A percentile compares a stretch with the other conserved stretches of the same genome.
phyloP scores from a whole-genome alignment of 805 yeast species.

The Barnettozyma salicaria region DNA sequence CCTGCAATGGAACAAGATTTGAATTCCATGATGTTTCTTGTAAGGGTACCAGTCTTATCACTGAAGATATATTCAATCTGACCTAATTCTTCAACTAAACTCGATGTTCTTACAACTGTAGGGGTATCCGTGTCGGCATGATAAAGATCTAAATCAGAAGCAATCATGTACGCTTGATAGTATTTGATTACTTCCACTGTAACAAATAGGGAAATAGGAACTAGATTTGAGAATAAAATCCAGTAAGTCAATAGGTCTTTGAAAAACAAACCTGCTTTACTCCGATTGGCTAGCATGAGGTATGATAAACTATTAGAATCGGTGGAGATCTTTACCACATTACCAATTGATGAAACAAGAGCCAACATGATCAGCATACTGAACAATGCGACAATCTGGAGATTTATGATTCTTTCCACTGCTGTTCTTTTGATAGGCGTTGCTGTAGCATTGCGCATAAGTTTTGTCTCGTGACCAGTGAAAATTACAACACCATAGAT shows the following conservation, averaged over 20 bases:
- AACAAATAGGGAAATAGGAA: slow-evolving; percentile 95
- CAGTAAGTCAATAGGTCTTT: slow-evolving; percentile 87
- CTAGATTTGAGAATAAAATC: slow-evolving; percentile 93
- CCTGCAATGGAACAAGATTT: slow-evolving; percentile 93
- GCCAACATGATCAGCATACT: slow-evolving; percentile 70
- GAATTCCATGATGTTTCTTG: slow-evolving; percentile 95
- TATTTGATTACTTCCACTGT: slow-evolving; percentile 94
- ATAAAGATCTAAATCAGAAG: slow-evolving; percentile 92
- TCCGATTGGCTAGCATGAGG: slow-evolving; percentile 61
- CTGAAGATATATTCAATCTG: slow-evolving; percentile 95
- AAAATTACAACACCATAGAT: slow-evolving; percentile 88
- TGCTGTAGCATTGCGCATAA: slow-evolving; percentile 98
- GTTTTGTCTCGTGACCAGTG: slow-evolving; percentile 97
- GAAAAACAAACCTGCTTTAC: slow-evolving; percentile 67
- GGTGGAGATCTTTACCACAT: slow-evolving; percentile 64
- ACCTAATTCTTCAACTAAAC: slow-evolving; percentile 94
- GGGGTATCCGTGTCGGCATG: slow-evolving; percentile 86
- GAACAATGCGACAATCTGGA: slow-evolving; percentile 86
- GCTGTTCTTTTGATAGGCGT: slow-evolving; percentile 97
- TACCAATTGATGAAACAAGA: slow-evolving; percentile 80
- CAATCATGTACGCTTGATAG: slow-evolving; percentile 90
- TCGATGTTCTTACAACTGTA: slow-evolving; percentile 89
- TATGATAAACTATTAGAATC: slow-evolving; percentile 53
- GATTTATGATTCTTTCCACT: slow-evolving; percentile 89
- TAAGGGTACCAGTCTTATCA: slow-evolving; percentile 95